Conservation (phyloP, 2,329 filamentous ascomycete genomes). For the Colletotrichum agaves region DNA sequence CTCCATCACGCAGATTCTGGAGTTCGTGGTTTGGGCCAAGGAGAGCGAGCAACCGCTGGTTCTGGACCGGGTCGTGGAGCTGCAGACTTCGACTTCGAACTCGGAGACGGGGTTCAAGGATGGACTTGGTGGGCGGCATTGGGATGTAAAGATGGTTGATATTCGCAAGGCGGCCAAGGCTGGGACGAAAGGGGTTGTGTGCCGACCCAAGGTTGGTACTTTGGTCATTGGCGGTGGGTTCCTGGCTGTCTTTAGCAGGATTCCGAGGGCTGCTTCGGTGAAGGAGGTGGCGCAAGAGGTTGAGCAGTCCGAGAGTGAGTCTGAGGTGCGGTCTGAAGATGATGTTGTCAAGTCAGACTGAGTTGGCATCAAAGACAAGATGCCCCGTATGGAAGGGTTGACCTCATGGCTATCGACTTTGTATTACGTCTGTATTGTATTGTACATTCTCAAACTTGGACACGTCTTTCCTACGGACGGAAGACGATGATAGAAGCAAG, state of each 20-base stretch:
- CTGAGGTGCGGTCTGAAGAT: background rate
- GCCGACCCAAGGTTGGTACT: slow-evolving; percentile 55
- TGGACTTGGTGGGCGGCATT: slow-evolving; percentile 64
- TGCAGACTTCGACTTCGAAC: slow-evolving; percentile 54
- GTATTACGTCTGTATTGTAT: too few species aligned
- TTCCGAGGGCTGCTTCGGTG: background rate
- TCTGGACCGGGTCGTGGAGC: slow-evolving; percentile 69
- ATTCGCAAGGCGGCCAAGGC: slow-evolving; percentile 41
- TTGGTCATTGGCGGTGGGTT: slow-evolving; percentile 54
- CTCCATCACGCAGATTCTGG: slow-evolving; percentile 80
- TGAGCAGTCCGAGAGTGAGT: background rate
- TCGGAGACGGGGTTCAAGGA: slow-evolving; percentile 56
- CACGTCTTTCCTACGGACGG: too few species aligned
- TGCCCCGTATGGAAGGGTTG: too few species aligned
- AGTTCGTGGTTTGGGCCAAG: slow-evolving; percentile 67
- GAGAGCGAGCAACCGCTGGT: slow-evolving; percentile 63
- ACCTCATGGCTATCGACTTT: too few species aligned
- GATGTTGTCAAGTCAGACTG: background rate
- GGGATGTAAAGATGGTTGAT: slow-evolving; percentile 68
- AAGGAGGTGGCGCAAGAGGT: background rate
- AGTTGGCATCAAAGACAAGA: background rate
- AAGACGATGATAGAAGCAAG: too few species aligned
- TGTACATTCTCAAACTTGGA: too few species aligned
- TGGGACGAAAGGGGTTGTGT: slow-evolving; percentile 47
- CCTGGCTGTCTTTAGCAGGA: slow-evolving; percentile 47